Conservation (phyloP, 2,329 filamentous ascomycete genomes). For the Metarhizium album region DNA sequence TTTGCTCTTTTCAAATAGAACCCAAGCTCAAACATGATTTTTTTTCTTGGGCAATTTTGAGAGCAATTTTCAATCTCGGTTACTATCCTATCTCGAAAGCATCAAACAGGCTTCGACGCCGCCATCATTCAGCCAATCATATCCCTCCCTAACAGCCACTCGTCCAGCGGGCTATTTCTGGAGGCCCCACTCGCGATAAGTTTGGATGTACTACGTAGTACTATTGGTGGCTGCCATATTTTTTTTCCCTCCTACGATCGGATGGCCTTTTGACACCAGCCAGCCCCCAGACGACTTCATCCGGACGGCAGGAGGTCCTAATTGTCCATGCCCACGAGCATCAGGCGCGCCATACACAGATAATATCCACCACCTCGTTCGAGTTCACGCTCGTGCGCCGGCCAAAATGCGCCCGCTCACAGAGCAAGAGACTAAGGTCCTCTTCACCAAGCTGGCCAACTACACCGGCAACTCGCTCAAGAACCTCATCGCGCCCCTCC, state of each 20-base stretch:
- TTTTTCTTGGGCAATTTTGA: neutral
- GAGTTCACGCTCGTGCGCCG: neutral
- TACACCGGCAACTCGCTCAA: conserved; percentile 84
- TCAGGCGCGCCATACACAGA: neutral
- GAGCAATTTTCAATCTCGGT: too few relatives aligned
- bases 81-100: neutral
- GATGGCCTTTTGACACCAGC: neutral
- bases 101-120: neutral
- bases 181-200: conserved; percentile 5
- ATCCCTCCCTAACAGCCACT: neutral
- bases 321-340: neutral
- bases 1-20: neutral
- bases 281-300: neutral
- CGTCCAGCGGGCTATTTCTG: neutral
- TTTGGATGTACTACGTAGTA: neutral
- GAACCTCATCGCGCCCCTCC: conserved; percentile 66
- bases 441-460: conserved; percentile 87
- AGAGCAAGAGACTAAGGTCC: conserved; percentile 65
- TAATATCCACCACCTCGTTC: neutral
- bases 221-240: neutral
- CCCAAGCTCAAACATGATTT: neutral
- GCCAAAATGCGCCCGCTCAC: conserved; percentile 68
- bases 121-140: neutral
- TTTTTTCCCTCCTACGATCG: neutral
- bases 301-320: neutral